phyloP scores from a whole-genome alignment of 768 basidiomycete genomes.

The Lactarius hengduanensis region DNA sequence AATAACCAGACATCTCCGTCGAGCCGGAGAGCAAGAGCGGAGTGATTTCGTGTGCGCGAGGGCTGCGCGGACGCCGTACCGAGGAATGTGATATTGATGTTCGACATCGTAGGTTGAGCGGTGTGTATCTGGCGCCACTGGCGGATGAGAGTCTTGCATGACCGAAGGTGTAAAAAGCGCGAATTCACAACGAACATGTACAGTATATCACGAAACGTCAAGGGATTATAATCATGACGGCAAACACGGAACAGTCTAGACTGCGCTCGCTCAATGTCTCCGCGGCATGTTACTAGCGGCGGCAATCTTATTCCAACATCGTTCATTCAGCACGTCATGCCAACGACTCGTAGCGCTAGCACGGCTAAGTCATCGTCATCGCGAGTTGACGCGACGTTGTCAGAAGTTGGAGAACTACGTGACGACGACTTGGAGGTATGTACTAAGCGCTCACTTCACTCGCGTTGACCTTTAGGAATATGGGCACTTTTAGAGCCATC shows the following conservation, averaged over 20 bases:
- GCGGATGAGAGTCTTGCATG: neutral
- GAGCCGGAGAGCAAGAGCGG: constrained; percentile 64
- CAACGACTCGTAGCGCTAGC: constrained; percentile 20
- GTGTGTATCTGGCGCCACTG: neutral
- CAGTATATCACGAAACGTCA: neutral
- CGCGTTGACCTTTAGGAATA: neutral
- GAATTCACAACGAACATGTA: neutral
- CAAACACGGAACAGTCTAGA: neutral
- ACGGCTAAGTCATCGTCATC: constrained; percentile 8
- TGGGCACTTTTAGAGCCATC: constrained; percentile 8
- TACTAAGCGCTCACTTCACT: neutral
- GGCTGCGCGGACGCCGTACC: constrained; percentile 83
- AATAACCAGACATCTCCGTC: constrained; percentile 77
- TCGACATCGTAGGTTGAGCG: constrained; percentile 10
- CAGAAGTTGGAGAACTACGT: neutral
- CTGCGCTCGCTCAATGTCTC: neutral
- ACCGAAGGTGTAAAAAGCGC: neutral
- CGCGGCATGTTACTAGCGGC: neutral
- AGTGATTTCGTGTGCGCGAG: constrained; percentile 76
- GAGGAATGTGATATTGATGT: constrained; percentile 65
- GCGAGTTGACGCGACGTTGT: neutral
- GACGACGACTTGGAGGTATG: constrained; percentile 7
- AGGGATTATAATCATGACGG: neutral
- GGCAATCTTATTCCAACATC: neutral
- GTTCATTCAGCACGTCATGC: constrained; percentile 7